phyloP scores from a whole-genome alignment of 805 yeast species.

The Barnettozyma californica region DNA sequence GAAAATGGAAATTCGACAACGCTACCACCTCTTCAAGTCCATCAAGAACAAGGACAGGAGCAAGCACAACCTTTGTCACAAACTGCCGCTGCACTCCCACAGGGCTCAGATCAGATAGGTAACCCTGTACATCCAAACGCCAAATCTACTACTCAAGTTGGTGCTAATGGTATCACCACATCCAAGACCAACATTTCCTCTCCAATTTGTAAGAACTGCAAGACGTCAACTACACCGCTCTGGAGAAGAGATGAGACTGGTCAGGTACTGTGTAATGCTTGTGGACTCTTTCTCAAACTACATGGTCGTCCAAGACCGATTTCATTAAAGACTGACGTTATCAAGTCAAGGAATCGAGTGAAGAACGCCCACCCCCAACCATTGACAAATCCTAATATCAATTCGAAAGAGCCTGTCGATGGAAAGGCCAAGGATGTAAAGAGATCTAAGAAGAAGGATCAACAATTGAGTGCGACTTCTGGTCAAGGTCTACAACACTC shows the following conservation, averaged over 20 bases:
- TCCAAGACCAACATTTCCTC: slow-evolving; percentile 55
- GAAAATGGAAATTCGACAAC: not conserved
- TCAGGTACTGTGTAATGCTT: slow-evolving; percentile 88
- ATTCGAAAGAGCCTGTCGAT: slow-evolving; percentile 19
- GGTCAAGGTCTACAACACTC: not conserved
- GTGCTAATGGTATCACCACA: slow-evolving; percentile 58
- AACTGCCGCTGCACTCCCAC: not conserved
- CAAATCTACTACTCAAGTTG: slow-evolving; percentile 48
- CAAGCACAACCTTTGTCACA: not conserved
- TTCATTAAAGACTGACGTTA: slow-evolving; percentile 84
- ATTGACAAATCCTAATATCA: not conserved
- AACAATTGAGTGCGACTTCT: not conserved
- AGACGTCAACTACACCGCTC: slow-evolving; percentile 87
- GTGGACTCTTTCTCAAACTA: slow-evolving; percentile 82
- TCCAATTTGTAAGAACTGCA: slow-evolving; percentile 84
- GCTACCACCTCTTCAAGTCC: not conserved
- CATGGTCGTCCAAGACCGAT: slow-evolving; percentile 94
- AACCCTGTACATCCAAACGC: slow-evolving; percentile 45
- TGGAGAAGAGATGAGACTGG: slow-evolving; percentile 95
- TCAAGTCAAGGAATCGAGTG: slow-evolving; percentile 84
- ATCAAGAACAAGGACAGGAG: not conserved
- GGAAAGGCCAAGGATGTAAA: slow-evolving; percentile 18
- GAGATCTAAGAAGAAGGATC: slow-evolving; percentile 7
- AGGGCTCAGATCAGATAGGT: not conserved
- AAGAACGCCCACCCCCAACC: slow-evolving; percentile 36